Percentiles rank a stretch among this genome's conserved stretches.
Conservation (phyloP, 2,329 filamentous ascomycete genomes). For the Phaeophleospora eucalypticola region DNA sequence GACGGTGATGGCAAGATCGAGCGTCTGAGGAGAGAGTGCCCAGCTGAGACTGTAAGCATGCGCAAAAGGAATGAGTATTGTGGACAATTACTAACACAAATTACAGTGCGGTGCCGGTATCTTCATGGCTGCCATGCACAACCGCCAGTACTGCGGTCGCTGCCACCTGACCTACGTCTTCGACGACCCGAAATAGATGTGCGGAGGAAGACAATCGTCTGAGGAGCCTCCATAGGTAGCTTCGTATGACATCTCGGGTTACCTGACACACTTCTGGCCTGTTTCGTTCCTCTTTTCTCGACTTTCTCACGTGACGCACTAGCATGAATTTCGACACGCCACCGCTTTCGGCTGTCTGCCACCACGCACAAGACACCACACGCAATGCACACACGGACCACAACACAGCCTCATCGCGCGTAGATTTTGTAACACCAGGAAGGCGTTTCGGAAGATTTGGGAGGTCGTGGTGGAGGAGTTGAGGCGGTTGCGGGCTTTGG, state of each 20-base stretch:
- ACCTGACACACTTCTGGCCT: background rate
- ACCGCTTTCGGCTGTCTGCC: too few species aligned
- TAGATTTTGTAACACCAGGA: too few species aligned
- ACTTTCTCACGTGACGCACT: background rate
- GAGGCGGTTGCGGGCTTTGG: too few species aligned
- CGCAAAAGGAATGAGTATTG: background rate
- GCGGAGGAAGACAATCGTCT: background rate
- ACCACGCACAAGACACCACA: too few species aligned
- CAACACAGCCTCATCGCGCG: too few species aligned
- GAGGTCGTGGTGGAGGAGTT: too few species aligned
- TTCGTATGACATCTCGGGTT: background rate
- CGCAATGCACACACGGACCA: too few species aligned
- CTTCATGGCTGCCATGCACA: slow-evolving; percentile 99
- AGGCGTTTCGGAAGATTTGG: too few species aligned
- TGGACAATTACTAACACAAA: slow-evolving; percentile 9
- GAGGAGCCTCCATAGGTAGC: background rate
- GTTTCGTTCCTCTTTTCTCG: background rate
- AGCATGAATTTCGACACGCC: too few species aligned
- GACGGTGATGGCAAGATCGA: slow-evolving; percentile 99
- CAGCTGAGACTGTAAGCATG: slow-evolving; percentile 72
- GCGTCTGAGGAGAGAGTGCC: slow-evolving; percentile 97
- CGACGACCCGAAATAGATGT: slow-evolving; percentile 49
- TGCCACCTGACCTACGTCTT: slow-evolving; percentile 70
- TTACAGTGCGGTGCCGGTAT: slow-evolving; percentile 94
- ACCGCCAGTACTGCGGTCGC: slow-evolving; percentile 91